Percentiles rank a stretch among this genome's conserved stretches.
These are phyloP conservation scores for Leccinum imitatum DNA, from an alignment of 768 basidiomycete genomes.

Conservation along the genomic window DNA sequence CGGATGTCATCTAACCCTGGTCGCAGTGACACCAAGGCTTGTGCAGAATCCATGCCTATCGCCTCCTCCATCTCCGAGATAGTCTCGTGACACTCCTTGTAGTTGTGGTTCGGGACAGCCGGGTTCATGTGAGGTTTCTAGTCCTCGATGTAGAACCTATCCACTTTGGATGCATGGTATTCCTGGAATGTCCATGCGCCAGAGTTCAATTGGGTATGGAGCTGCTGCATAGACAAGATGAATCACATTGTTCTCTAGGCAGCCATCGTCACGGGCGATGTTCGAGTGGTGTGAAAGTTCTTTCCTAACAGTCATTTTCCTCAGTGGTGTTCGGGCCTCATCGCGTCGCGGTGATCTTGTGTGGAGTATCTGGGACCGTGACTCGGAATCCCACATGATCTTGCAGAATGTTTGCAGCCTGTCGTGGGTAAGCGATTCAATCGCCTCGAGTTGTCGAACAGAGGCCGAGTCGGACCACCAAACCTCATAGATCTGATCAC, in stretches of 20 bases:
- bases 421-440: not conserved
- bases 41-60: not conserved
- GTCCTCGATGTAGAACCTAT: slow-evolving; percentile 7
- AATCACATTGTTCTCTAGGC: not conserved
- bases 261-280: slow-evolving; percentile 2
- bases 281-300: slow-evolving; percentile 12
- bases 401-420: slow-evolving; percentile 8
- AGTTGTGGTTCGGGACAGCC: slow-evolving; percentile 6
- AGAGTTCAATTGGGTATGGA: not conserved
- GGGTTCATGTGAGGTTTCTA: not conserved
- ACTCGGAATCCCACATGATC: slow-evolving; percentile 1
- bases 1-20: slow-evolving; percentile 1
- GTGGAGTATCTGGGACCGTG: not conserved
- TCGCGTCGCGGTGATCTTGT: slow-evolving; percentile 1
- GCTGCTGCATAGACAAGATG: too few species aligned
- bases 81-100: slow-evolving; percentile 1
- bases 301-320: slow-evolving; percentile 2
- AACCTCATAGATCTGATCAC: too few species aligned
- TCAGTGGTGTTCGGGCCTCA: not conserved
- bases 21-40: not conserved
- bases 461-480: too few species aligned
- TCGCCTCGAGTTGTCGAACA: not conserved
- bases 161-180: slow-evolving; percentile 6
- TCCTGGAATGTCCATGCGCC: slow-evolving; percentile 9
- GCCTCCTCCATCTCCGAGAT: slow-evolving; percentile 8